Evolutionary conservation across 257 asterid species (phyloP).

Genomic region (Nyctanthes arbortristis): DNA sequence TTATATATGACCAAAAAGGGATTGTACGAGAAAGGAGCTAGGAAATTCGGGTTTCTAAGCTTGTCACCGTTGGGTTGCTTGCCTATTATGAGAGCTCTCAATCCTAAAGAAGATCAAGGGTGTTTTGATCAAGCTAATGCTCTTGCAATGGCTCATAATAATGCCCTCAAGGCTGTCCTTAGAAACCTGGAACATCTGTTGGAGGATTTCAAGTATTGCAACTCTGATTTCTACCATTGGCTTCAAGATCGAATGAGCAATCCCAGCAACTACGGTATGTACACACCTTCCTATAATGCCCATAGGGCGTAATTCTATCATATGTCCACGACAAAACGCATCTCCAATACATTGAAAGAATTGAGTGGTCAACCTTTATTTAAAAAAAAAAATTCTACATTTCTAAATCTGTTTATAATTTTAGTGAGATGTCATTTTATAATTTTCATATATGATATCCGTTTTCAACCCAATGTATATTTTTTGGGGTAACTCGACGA

Average conservation of each 20-base stretch:
- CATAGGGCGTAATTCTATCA: too few relatives aligned
- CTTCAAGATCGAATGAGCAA: slow-evolving; percentile 38
- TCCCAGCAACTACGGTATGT: slow-evolving; percentile 45
- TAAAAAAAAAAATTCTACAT: too few relatives aligned
- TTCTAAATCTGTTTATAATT: too few relatives aligned
- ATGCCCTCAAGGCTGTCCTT: slow-evolving; percentile 38
- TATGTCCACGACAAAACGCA: too few relatives aligned
- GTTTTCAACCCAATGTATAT: too few relatives aligned
- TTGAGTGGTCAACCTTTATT: too few relatives aligned
- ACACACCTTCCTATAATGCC: neutral
- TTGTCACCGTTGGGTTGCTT: slow-evolving; percentile 53
- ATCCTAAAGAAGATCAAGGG: slow-evolving; percentile 36
- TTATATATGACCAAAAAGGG: slow-evolving; percentile 22
- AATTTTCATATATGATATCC: too few relatives aligned
- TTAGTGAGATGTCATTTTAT: too few relatives aligned
- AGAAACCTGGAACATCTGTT: slow-evolving; percentile 29
- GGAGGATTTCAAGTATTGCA: slow-evolving; percentile 46
- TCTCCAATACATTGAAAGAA: too few relatives aligned
- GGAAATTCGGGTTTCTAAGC: slow-evolving; percentile 52
- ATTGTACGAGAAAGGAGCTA: slow-evolving; percentile 48
- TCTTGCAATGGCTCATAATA: slow-evolving; percentile 57
- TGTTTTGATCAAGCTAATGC: slow-evolving; percentile 52
- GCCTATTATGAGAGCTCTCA: slow-evolving; percentile 51
- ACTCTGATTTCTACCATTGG: slow-evolving; percentile 57
- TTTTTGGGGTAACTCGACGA: too few relatives aligned